Conservation (phyloP, 192 early-diverging fungal species). For the Thamnidium elegans region DNA sequence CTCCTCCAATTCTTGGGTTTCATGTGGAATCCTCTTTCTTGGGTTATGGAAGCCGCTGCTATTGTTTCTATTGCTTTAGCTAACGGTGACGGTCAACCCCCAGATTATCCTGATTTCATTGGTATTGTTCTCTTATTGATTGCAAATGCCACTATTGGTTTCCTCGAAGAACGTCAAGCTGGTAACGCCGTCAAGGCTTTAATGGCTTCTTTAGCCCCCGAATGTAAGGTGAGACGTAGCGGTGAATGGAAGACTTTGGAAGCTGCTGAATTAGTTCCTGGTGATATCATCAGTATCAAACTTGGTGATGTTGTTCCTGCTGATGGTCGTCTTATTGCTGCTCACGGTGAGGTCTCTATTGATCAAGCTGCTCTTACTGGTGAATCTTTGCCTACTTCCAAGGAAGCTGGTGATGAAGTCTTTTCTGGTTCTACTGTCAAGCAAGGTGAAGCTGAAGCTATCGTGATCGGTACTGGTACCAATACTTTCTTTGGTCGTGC, state of each 20-base stretch:
- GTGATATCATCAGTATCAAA: conserved; percentile 82
- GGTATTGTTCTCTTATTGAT: conserved; percentile 81
- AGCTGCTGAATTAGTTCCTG: conserved; percentile 74
- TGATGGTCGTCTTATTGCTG: conserved; percentile 77
- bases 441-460: conserved; percentile 74
- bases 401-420: conserved; percentile 66
- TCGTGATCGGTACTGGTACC: conserved; percentile 74
- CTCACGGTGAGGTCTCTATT: conserved; percentile 55
- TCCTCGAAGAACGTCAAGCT: conserved; percentile 84
- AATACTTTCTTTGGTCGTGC: conserved; percentile 84
- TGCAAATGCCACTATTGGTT: conserved; percentile 85
- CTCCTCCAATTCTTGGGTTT: conserved; percentile 83
- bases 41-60: conserved; percentile 83
- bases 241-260: conserved; percentile 76
- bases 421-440: conserved; percentile 78
- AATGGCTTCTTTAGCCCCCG: conserved; percentile 83
- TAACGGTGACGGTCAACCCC: conserved; percentile 62
- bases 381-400: conserved; percentile 68
- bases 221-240: conserved; percentile 84
- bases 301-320: conserved; percentile 88
- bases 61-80: conserved; percentile 73
- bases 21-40: conserved; percentile 79
- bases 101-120: conserved; percentile 82
- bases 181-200: conserved; percentile 89
- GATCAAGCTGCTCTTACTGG: conserved; percentile 71